phyloP scores from a whole-genome alignment of 768 basidiomycete genomes.

The Chalciporus sphaerocephalus region DNA sequence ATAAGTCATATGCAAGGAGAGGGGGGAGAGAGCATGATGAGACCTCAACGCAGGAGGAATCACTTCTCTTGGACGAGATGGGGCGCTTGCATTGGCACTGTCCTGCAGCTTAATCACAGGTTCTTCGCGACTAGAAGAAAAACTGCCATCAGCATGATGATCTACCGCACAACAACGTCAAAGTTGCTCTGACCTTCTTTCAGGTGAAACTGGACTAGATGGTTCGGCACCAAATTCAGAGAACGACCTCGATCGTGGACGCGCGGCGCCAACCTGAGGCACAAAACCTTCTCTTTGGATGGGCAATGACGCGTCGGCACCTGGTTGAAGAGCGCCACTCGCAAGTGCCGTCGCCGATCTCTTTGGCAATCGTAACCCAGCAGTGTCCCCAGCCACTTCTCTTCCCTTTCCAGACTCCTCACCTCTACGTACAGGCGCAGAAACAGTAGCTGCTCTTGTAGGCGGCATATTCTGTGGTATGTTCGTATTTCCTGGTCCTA shows the following conservation, averaged over 20 bases:
- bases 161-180: neutral
- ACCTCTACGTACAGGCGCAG: conserved; percentile 28
- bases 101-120: conserved; percentile 10
- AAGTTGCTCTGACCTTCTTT: conserved; percentile 16
- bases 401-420: neutral
- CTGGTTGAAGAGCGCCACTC: neutral
- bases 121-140: conserved; percentile 21
- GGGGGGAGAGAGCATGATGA: conserved; percentile 18
- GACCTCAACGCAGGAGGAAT: conserved; percentile 22
- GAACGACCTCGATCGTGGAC: conserved; percentile 69
- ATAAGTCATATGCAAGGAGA: conserved; percentile 9
- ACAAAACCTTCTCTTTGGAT: conserved; percentile 62
- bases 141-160: conserved; percentile 4
- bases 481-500: neutral
- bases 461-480: conserved; percentile 10
- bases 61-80: conserved; percentile 3
- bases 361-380: conserved; percentile 17
- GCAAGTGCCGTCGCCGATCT: conserved; percentile 8
- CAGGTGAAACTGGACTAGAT: neutral
- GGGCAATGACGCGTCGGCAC: conserved; percentile 10
- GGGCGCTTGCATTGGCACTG: neutral
- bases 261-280: conserved; percentile 45
- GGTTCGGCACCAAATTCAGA: conserved; percentile 56
- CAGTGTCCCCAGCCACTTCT: neutral
- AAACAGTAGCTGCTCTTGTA: conserved; percentile 29